Evolutionary conservation across 257 asterid genomes (phyloP).

Genomic region (Linaria vulgaris): DNA sequence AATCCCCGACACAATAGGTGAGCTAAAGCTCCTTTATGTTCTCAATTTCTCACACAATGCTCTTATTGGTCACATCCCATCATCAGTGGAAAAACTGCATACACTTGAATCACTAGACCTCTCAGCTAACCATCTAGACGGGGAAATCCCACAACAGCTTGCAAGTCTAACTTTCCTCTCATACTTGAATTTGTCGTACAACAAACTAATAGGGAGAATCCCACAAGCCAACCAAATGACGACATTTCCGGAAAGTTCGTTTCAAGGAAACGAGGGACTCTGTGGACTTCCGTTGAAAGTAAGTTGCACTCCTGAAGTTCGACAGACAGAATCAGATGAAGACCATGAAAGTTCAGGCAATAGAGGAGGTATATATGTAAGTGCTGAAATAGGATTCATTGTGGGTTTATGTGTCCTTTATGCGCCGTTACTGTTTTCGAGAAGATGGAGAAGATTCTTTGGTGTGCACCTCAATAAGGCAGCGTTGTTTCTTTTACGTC

Average conservation of each 20-base stretch:
- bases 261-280: constrained; percentile 24
- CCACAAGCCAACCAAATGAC: constrained; percentile 35
- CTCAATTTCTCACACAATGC: constrained; percentile 46
- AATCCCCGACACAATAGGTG: constrained; percentile 39
- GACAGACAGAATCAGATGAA: not conserved
- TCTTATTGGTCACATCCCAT: constrained; percentile 39
- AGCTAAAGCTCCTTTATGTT: constrained; percentile 26
- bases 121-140: too few relatives aligned
- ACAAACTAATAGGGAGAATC: constrained; percentile 35
- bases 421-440: not conserved
- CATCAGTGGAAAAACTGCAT: constrained; percentile 27
- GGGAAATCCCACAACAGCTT: too few relatives aligned
- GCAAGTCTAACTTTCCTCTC: constrained; percentile 38
- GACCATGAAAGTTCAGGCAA: not conserved
- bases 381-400: constrained; percentile 1
- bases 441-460: not conserved
- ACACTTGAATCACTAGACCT: too few relatives aligned
- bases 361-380: not conserved
- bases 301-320: constrained; percentile 9
- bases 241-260: constrained; percentile 32
- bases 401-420: constrained; percentile 4
- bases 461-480: not conserved
- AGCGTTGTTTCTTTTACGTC: not conserved
- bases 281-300: constrained; percentile 22
- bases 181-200: constrained; percentile 35